phyloP scores from a whole-genome alignment of 2,329 filamentous ascomycete species.

The Fusarium euwallaceae region DNA sequence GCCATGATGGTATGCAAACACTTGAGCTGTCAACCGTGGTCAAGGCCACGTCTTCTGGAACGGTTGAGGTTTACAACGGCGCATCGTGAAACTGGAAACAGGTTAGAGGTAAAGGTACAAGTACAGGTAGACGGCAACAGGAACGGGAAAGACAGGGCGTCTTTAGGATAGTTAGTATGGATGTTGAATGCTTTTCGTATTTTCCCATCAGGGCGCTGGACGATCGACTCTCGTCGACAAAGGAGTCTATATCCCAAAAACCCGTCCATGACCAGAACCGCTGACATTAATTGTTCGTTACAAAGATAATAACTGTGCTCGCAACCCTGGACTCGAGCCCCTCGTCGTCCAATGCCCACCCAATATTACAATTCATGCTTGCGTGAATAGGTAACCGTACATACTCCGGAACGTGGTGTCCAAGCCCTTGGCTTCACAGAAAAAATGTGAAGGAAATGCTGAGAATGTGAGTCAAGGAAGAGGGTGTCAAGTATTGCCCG shows the following conservation, averaged over 20 bases:
- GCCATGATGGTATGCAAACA: background rate
- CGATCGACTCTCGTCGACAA: constrained; percentile 13
- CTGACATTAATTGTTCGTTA: constrained; percentile 35
- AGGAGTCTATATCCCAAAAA: constrained; percentile 19
- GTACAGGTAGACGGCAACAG: constrained; percentile 6
- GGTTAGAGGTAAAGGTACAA: constrained; percentile 6
- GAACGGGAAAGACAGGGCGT: background rate
- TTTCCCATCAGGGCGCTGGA: constrained; percentile 17
- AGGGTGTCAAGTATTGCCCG: constrained; percentile 18
- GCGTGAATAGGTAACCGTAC: constrained; percentile 13
- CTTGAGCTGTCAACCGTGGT: background rate
- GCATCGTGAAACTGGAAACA: constrained; percentile 2
- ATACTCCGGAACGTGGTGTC: constrained; percentile 8
- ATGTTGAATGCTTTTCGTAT: constrained; percentile 36
- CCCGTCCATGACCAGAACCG: constrained; percentile 9
- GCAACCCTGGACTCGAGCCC: constrained; percentile 15
- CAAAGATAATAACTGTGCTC: constrained; percentile 30
- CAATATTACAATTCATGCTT: constrained; percentile 30
- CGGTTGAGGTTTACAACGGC: constrained; percentile 4
- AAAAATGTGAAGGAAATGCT: constrained; percentile 29
- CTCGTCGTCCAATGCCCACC: constrained; percentile 23
- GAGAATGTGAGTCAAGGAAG: constrained; percentile 25
- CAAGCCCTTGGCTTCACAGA: constrained; percentile 10
- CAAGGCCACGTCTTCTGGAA: background rate
- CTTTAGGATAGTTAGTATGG: constrained; percentile 1